Evolutionary conservation across 768 basidiomycete species (phyloP), one percentile per base, ranked within the genome.

Genomic region (Hericium erinaceus): DNA sequence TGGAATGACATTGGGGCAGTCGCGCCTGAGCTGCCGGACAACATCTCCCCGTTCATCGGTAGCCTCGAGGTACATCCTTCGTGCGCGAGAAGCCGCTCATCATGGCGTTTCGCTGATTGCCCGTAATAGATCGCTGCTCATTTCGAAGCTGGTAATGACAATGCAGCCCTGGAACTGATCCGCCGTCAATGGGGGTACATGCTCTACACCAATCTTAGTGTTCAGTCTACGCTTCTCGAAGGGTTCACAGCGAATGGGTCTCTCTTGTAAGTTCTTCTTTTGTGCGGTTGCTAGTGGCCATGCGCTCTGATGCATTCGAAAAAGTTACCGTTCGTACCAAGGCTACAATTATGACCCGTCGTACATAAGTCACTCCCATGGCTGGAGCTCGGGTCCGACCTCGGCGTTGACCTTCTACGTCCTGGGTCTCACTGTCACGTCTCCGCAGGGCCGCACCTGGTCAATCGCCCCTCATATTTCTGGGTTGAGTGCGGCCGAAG

Each of bases 111-210:
- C 33, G 33, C 33, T 33, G 33, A 46, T n/a, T 2, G 0, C 33
- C 9, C 9, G 33, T 33, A 33, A 33, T n/a, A 46, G 44, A n/a
- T 46, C 20, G 44, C 44, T 18, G 44, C 80, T 2, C 81, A 83
- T 58, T 84, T 83, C 57, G 75, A 71, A 12, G 72, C 78, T 2
- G 80, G 77, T 0, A 77, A 83, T 57, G 78, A 79, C 39, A 72
- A 65, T 0, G 70, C 75, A 2, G 81, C 81, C 0, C 71, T 84
- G 64, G 80, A 82, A 56, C 71, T 84, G 2, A 69, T 83, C 12
- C 70, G 73, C 11, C 67, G 79, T 15, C 78, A 78, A 38, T 84
- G 81, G 82, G 82, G 81, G 2, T 84, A 80, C 67, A 82, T 83
- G 69, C 69, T 84, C 2, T 76, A 75, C 64, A 82, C 80, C 12